phyloP scores from a whole-genome alignment of 148 eudicot species.

The Simmondsia chinensis region DNA sequence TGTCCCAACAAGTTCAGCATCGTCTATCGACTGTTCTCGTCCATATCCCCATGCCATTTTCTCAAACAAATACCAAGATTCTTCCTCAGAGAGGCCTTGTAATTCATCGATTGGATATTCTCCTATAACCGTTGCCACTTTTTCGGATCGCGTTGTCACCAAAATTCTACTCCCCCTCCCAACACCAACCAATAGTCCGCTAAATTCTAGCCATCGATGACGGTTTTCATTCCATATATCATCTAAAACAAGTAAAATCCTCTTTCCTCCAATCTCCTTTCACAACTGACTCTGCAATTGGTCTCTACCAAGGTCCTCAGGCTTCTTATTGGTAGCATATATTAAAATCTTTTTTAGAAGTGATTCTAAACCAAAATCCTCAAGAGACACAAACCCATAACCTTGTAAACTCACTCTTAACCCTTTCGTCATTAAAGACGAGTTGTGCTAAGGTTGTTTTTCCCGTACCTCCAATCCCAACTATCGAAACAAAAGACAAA shows the following conservation, averaged over 20 bases:
- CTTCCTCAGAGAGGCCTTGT: too few species aligned
- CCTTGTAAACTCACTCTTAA: conserved; percentile 7
- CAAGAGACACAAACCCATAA: conserved; percentile 21
- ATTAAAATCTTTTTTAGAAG: conserved; percentile 5
- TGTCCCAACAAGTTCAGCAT: too few species aligned
- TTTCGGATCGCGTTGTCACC: too few species aligned
- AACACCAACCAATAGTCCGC: too few species aligned
- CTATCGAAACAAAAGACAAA: conserved; percentile 7
- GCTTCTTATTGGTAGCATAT: neutral
- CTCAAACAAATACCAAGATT: too few species aligned
- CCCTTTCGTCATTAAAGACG: conserved; percentile 13
- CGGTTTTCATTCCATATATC: conserved; percentile 13
- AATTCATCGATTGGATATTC: too few species aligned
- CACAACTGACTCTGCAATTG: conserved; percentile 3
- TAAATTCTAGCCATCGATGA: neutral
- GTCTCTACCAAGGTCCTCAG: neutral
- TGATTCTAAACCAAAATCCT: conserved; percentile 3
- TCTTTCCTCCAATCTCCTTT: neutral
- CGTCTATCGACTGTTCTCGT: too few species aligned
- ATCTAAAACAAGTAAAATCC: conserved; percentile 9
- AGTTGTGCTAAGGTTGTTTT: conserved; percentile 19
- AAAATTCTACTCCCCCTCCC: too few species aligned
- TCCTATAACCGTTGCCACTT: too few species aligned
- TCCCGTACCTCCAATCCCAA: conserved; percentile 13
- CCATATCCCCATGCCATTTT: too few species aligned